Base-by-base conservation (phyloP, 1,139 yeast genomes). In the Suhomyces taliae region DNA sequence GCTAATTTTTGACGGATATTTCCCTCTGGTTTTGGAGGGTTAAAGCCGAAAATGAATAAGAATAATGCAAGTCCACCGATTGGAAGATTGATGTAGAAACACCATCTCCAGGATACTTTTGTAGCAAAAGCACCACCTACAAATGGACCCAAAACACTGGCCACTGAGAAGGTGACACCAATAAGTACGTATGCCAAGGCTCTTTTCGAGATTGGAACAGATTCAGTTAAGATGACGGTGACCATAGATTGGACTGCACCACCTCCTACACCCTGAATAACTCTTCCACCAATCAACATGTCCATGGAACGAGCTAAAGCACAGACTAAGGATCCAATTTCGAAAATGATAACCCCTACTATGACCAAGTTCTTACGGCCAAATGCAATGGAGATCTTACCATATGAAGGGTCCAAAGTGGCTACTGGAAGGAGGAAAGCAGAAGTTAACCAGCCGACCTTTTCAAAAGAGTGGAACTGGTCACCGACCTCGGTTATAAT, bases 81-180 rank as follows among this genome's bases (percentile, higher is more conserved):
- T 6, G 91, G 90, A 49, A 87, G 64, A 60, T 85, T 86, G 56
- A 87, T 74, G 62, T 82, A 87, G 62, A 86, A 87, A 56, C 89
- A 82, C 91, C 91, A 85, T 61, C 93, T 74, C 93, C 93, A 87
- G 14, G 82, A 70, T 2, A 80, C 83, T 44, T 79, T 72, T 11
- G 80, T 61, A 2, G 87, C 74, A 55, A 84, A 78, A 1, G 85
- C 83, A 31, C 90, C 90, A 27, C 90, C 90, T 36, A 85, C 59
- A 44, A 85, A 69, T 0, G 91, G 91, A 1, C 90, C 91, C 36
- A 76, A 59, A 3, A 75, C 84, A 24, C 82, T 71, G 1, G 85
- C 80, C 1, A 82, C 65, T 8, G 83, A 76, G 64, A 81, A 83
- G 0, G 82, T 73, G 26, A 74, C 62, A 11, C 83, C 82, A 44